Percentiles rank a stretch among this genome's conserved stretches.
Evolutionary conservation across 768 basidiomycete genomes (phyloP).

Genomic region (Psilocybe azurescens): DNA sequence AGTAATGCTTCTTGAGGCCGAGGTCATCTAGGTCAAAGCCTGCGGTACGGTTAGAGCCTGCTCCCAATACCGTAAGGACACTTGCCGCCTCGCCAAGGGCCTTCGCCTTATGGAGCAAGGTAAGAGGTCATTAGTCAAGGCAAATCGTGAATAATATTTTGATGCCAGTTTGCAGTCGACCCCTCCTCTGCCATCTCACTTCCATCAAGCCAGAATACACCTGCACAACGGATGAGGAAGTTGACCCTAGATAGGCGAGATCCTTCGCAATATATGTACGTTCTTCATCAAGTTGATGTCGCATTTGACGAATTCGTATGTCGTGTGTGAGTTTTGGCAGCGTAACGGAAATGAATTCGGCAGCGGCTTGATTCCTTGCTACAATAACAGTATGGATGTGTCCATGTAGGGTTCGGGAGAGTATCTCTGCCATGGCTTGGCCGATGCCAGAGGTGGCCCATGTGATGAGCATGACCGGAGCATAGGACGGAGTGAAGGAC

Average conservation of each 20-base stretch:
- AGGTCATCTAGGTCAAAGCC: conserved; percentile 43
- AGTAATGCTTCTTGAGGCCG: conserved; percentile 41
- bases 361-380: conserved; percentile 44
- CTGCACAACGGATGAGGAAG: conserved; percentile 44
- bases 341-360: conserved; percentile 37
- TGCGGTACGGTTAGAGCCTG: conserved; percentile 23
- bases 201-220: conserved; percentile 34
- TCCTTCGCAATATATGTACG: conserved; percentile 34
- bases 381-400: conserved; percentile 46
- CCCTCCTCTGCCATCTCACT: conserved; percentile 46
- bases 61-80: conserved; percentile 41
- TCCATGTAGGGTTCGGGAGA: conserved; percentile 44
- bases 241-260: conserved; percentile 42
- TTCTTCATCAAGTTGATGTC: conserved; percentile 47
- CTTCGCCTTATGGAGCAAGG: conserved; percentile 41
- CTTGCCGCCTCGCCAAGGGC: conserved; percentile 42
- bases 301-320: conserved; percentile 44
- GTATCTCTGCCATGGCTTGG: conserved; percentile 36
- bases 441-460: conserved; percentile 40
- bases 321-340: conserved; percentile 22
- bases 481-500: conserved; percentile 23
- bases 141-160: conserved; percentile 46
- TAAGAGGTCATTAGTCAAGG: conserved; percentile 42
- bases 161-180: conserved; percentile 44
- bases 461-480: conserved; percentile 30